Evolutionary conservation across 257 asterid genomes (phyloP).

Genomic region (Ballota nigra): DNA sequence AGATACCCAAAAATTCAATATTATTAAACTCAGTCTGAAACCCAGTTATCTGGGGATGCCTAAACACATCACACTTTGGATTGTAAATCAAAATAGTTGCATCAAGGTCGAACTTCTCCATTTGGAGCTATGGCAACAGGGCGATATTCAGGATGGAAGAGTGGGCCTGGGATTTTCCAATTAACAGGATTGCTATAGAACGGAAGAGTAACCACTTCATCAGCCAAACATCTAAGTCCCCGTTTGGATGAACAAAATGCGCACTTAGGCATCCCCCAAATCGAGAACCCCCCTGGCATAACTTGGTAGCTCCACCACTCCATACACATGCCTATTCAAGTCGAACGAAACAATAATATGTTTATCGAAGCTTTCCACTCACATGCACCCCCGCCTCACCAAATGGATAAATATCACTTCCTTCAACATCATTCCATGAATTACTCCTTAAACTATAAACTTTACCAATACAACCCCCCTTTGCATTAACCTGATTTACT

Average conservation of each 20-base stretch:
- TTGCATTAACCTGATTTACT: background rate
- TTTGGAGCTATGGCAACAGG: too few relatives aligned
- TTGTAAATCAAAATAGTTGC: too few relatives aligned
- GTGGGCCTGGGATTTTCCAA: too few relatives aligned
- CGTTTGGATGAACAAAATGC: conserved; percentile 1
- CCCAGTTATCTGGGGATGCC: too few relatives aligned
- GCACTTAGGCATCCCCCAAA: conserved; percentile 33
- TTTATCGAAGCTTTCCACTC: conserved; percentile 40
- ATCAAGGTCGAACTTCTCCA: too few relatives aligned
- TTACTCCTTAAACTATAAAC: conserved; percentile 36
- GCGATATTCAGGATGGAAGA: too few relatives aligned
- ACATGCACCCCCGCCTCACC: conserved; percentile 27
- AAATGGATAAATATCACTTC: conserved; percentile 9
- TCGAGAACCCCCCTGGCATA: background rate
- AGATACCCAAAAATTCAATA: too few relatives aligned
- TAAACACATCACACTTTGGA: too few relatives aligned
- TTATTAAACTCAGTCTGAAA: too few relatives aligned
- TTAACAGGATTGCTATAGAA: too few relatives aligned
- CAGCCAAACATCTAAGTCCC: conserved; percentile 38
- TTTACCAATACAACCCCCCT: conserved; percentile 15
- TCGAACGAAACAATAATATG: conserved; percentile 39
- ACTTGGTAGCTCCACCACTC: conserved; percentile 25
- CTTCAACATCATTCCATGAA: conserved; percentile 35
- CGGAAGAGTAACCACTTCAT: conserved; percentile 51
- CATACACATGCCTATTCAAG: conserved; percentile 32